These are phyloP conservation scores for Ceratocystis papillata DNA, from an alignment of 2,329 filamentous ascomycete genomes.

Conservation along the genomic window DNA sequence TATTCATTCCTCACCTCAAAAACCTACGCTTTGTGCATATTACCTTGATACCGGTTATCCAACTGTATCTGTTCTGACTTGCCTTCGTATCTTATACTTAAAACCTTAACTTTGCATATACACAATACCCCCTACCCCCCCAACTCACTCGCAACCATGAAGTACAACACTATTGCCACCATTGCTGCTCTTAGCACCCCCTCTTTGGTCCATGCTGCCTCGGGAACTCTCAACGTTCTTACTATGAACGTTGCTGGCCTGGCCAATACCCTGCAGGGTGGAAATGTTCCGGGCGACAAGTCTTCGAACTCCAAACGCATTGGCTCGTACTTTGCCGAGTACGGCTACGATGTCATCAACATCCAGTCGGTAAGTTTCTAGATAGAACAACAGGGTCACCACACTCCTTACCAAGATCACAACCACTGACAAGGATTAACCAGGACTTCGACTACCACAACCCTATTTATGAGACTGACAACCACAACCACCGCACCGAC, in stretches of 20 bases:
- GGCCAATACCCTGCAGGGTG: constrained; percentile 45
- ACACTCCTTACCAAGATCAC: neutral
- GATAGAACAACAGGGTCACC: too few species aligned
- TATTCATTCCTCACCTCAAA: neutral
- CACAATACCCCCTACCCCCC: neutral
- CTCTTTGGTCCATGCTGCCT: constrained; percentile 20
- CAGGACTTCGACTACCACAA: constrained; percentile 58
- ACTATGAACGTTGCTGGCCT: constrained; percentile 52
- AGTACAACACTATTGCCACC: constrained; percentile 20
- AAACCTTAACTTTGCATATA: neutral
- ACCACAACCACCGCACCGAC: constrained; percentile 48
- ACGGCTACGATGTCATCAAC: constrained; percentile 52
- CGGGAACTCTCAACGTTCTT: constrained; percentile 40
- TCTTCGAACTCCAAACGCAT: constrained; percentile 46
- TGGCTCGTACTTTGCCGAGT: constrained; percentile 45
- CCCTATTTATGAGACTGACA: constrained; percentile 49
- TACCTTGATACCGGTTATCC: neutral
- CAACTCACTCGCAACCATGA: constrained; percentile 15
- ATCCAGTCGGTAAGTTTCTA: constrained; percentile 45
- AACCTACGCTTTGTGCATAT: neutral
- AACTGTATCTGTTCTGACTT: neutral
- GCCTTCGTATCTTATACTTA: neutral
- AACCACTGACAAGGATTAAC: constrained; percentile 8
- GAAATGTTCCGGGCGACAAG: constrained; percentile 53
- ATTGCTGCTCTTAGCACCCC: constrained; percentile 19